Conservation (phyloP, 805 yeast genomes). For the Wickerhamiella domercqiae region DNA sequence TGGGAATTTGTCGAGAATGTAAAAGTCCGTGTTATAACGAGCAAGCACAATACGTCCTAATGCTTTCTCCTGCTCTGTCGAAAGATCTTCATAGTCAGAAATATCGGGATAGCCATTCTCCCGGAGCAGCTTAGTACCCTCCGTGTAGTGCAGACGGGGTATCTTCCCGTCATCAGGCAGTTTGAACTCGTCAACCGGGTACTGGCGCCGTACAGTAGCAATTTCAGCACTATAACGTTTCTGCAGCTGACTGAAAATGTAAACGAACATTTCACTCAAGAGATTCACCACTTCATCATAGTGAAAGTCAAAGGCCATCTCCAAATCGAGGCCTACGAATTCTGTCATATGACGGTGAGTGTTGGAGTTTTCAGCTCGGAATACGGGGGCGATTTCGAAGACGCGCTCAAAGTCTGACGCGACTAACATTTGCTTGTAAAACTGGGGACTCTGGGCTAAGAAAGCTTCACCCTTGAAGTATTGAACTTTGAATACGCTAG, state of each 20-base stretch:
- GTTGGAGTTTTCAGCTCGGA: slow-evolving; percentile 98
- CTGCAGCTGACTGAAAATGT: slow-evolving; percentile 75
- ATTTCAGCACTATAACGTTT: slow-evolving; percentile 68
- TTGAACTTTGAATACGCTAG: slow-evolving; percentile 85
- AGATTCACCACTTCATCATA: slow-evolving; percentile 74
- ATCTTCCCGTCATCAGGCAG: slow-evolving; percentile 87
- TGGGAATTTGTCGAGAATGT: slow-evolving; percentile 96
- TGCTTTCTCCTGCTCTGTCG: slow-evolving; percentile 88
- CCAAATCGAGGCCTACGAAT: slow-evolving; percentile 92
- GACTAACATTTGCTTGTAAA: slow-evolving; percentile 93
- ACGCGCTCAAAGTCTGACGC: slow-evolving; percentile 97
- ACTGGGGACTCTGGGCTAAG: slow-evolving; percentile 96
- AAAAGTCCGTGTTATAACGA: slow-evolving; percentile 93
- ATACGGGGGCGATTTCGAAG: slow-evolving; percentile 92
- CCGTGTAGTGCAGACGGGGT: slow-evolving; percentile 78
- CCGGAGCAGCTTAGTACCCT: slow-evolving; percentile 75
- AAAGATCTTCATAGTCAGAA: slow-evolving; percentile 69
- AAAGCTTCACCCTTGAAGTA: slow-evolving; percentile 89
- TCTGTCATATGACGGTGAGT: slow-evolving; percentile 99
- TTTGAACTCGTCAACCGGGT: slow-evolving; percentile 94
- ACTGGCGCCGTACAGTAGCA: slow-evolving; percentile 80
- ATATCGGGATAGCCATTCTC: slow-evolving; percentile 73
- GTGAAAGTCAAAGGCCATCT: slow-evolving; percentile 96
- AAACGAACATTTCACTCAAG: slow-evolving; percentile 61
- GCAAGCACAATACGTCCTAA: slow-evolving; percentile 86